A percentile compares a stretch with the other conserved stretches of the same genome.
phyloP scores from a whole-genome alignment of 805 yeast genomes.

The Kuraishia borneana region DNA sequence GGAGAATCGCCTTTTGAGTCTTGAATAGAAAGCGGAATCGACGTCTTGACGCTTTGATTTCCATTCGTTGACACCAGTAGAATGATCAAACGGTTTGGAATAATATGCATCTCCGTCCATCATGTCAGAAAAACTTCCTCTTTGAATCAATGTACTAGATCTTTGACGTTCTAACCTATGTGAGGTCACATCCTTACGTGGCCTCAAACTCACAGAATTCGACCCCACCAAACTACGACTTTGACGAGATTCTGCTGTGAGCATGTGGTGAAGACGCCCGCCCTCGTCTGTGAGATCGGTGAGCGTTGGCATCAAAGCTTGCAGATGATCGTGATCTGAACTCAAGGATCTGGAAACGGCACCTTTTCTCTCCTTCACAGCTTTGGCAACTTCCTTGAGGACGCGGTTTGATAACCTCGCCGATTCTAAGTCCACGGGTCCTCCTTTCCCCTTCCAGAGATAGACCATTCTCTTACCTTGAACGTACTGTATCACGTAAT shows the following conservation, averaged over 20 bases:
- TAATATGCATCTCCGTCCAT: neutral
- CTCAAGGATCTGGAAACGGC: neutral
- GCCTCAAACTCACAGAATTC: neutral
- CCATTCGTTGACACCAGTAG: too few species aligned
- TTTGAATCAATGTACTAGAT: slow-evolving; percentile 3
- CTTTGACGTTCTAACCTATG: neutral
- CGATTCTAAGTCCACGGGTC: slow-evolving; percentile 19
- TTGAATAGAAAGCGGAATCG: slow-evolving; percentile 1
- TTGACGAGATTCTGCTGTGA: neutral
- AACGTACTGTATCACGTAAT: slow-evolving; percentile 11
- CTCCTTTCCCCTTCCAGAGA: slow-evolving; percentile 42
- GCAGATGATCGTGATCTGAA: neutral
- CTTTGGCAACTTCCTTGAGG: slow-evolving; percentile 1
- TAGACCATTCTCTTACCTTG: slow-evolving; percentile 22
- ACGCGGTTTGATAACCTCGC: slow-evolving; percentile 6
- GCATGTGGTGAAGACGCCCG: neutral
- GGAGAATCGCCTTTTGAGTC: slow-evolving; percentile 1
- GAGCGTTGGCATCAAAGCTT: neutral
- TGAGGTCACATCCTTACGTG: neutral
- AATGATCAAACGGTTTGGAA: too few species aligned
- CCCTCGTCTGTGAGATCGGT: neutral
- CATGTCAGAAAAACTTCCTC: slow-evolving; percentile 4
- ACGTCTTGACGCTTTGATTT: neutral
- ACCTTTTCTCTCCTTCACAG: neutral
- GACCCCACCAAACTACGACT: neutral